Evolutionary conservation across 208 protist species (phyloP).

Genomic region (Wallacemonas rigidus): DNA sequence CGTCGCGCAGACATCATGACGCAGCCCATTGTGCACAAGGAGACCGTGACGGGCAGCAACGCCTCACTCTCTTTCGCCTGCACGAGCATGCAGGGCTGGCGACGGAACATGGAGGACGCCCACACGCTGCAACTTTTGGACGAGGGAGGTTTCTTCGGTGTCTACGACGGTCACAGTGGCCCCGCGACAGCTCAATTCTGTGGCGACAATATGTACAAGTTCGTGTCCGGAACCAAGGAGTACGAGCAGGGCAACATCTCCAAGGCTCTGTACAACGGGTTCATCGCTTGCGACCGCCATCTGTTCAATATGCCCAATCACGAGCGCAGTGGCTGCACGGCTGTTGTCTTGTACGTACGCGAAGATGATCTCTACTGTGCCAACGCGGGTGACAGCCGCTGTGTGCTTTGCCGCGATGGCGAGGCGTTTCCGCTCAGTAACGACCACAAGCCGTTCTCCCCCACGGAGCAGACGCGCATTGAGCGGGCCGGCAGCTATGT

Average conservation of each 20-base stretch:
- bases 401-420: constrained; percentile 85
- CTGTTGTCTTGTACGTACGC: constrained; percentile 78
- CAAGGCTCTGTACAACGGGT: constrained; percentile 84
- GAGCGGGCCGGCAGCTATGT: constrained; percentile 92
- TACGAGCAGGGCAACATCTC: constrained; percentile 60
- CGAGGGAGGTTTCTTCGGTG: constrained; percentile 85
- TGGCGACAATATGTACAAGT: constrained; percentile 75
- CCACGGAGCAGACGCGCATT: constrained; percentile 85
- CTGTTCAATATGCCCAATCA: constrained; percentile 44
- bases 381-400: constrained; percentile 94
- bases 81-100: constrained; percentile 92
- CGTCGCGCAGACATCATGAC: constrained; percentile 85
- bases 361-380: constrained; percentile 84
- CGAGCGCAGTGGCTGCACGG: constrained; percentile 88
- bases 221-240: constrained; percentile 59
- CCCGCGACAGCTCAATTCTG: constrained; percentile 73
- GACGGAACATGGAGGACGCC: constrained; percentile 90
- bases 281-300: constrained; percentile 84
- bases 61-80: constrained; percentile 59
- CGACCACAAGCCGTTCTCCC: constrained; percentile 94
- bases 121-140: constrained; percentile 77
- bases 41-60: constrained; percentile 68
- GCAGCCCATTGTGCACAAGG: constrained; percentile 83
- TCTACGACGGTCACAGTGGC: constrained; percentile 93
- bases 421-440: constrained; percentile 87